Evolutionary conservation across 2,329 filamentous ascomycete species (phyloP).

Genomic region (Aspergillus oerlinghausenensis): DNA sequence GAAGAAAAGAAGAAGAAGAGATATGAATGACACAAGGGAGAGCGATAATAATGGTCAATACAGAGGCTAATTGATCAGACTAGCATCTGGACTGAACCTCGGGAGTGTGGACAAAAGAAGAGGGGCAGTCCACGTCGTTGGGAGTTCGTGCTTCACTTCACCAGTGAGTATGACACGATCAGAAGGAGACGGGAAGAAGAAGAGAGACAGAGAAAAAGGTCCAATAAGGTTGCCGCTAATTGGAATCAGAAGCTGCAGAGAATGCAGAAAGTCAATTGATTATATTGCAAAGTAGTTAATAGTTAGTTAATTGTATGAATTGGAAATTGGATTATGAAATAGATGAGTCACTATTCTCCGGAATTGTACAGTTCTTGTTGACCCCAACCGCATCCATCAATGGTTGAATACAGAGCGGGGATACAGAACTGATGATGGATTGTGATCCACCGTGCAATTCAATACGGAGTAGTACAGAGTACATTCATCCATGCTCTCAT

Average conservation of each 20-base stretch:
- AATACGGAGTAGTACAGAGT: no score
- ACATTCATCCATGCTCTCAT: no score
- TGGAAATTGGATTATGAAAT: no score
- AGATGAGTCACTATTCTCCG: no score
- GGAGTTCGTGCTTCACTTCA: neutral
- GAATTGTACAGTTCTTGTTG: no score
- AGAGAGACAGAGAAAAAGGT: neutral
- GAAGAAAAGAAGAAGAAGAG: neutral
- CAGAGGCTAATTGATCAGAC: neutral
- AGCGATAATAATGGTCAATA: neutral
- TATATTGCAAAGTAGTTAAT: no score
- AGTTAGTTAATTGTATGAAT: no score
- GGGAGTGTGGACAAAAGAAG: neutral
- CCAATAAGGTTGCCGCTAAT: neutral
- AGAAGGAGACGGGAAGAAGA: neutral
- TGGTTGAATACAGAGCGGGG: no score
- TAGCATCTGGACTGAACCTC: neutral
- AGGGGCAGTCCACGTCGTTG: neutral
- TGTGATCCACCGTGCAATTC: no score
- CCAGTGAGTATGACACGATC: neutral
- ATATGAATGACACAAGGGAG: neutral
- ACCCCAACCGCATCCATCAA: no score
- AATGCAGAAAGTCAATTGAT: no score
- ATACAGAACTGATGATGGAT: no score
- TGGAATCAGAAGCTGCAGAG: neutral